phyloP scores from a whole-genome alignment of 1,139 yeast species.

The Hyphopichia fennica region DNA sequence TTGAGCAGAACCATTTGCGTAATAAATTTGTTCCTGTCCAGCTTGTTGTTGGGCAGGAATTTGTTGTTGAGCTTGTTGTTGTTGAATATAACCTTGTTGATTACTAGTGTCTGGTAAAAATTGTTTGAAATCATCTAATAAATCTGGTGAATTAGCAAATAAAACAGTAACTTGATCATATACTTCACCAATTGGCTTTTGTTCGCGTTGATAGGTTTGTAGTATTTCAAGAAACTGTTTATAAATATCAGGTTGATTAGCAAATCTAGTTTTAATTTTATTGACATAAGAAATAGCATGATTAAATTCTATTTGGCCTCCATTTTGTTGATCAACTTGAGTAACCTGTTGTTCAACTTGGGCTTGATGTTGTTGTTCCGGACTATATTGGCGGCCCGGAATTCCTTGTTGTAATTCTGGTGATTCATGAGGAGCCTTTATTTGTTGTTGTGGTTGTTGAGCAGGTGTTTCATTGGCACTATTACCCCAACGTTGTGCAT shows the following conservation, averaged over 20 bases:
- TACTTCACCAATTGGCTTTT: conserved; percentile 91
- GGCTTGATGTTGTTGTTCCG: conserved; percentile 6
- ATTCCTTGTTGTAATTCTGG: conserved; percentile 10
- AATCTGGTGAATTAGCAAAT: conserved; percentile 91
- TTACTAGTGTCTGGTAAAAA: conserved; percentile 88
- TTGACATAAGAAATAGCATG: conserved; percentile 96
- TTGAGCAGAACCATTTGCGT: conserved; percentile 42
- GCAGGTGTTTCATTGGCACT: conserved; percentile 13
- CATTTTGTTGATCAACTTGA: conserved; percentile 29
- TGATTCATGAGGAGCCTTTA: conserved; percentile 14
- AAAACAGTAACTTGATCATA: conserved; percentile 88
- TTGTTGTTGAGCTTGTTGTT: conserved; percentile 18
- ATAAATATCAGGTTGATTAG: conserved; percentile 93
- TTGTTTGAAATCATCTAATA: conserved; percentile 90
- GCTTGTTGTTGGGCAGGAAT: conserved; percentile 23
- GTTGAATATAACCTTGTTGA: conserved; percentile 18
- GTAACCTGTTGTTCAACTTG: conserved; percentile 8
- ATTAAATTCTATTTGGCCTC: conserved; percentile 93
- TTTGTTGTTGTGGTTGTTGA: conserved; percentile 8
- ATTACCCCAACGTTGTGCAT: conserved; percentile 27
- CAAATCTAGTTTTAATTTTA: conserved; percentile 90
- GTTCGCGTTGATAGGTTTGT: conserved; percentile 95
- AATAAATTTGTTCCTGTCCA: conserved; percentile 18
- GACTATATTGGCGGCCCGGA: conserved; percentile 8
- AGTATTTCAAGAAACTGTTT: conserved; percentile 91